Evolutionary conservation across 139 green algal genomes (phyloP).

Genomic region (Trebouxia sp.): DNA sequence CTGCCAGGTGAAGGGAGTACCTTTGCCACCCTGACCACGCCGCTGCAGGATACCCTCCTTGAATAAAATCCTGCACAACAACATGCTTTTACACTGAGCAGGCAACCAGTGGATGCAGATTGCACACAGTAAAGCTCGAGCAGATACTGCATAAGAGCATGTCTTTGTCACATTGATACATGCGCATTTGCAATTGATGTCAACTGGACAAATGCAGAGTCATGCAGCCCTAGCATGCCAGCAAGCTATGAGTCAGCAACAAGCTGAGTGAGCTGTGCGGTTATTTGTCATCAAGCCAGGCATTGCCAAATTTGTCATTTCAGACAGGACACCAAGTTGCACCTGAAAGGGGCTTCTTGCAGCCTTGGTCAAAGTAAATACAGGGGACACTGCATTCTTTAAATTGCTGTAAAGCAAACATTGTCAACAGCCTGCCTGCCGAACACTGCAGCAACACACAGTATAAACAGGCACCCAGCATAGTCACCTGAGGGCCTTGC

Average conservation of each 20-base stretch:
- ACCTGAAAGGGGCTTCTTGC: background rate
- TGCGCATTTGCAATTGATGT: no score
- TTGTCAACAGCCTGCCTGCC: background rate
- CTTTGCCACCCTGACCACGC: background rate
- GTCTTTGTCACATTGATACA: no score
- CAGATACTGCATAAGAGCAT: background rate
- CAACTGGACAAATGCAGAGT: no score
- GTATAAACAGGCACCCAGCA: no score
- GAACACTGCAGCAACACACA: no score
- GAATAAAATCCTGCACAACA: background rate
- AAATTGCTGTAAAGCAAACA: background rate
- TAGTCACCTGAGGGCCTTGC: constrained; percentile 14
- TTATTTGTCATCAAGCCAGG: background rate
- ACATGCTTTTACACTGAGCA: no score
- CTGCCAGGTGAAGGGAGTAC: background rate
- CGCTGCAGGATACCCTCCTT: background rate
- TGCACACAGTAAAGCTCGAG: no score
- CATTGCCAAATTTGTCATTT: background rate
- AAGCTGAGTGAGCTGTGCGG: no score
- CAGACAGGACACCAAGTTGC: background rate
- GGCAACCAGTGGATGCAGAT: no score
- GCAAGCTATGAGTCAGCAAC: background rate
- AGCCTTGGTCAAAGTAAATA: background rate
- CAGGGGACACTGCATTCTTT: background rate
- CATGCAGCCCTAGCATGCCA: no score